Evolutionary conservation across 2,329 filamentous ascomycete genomes (phyloP), one percentile per base, ranked within the genome.

Genomic region (Alternaria ethzedia): DNA sequence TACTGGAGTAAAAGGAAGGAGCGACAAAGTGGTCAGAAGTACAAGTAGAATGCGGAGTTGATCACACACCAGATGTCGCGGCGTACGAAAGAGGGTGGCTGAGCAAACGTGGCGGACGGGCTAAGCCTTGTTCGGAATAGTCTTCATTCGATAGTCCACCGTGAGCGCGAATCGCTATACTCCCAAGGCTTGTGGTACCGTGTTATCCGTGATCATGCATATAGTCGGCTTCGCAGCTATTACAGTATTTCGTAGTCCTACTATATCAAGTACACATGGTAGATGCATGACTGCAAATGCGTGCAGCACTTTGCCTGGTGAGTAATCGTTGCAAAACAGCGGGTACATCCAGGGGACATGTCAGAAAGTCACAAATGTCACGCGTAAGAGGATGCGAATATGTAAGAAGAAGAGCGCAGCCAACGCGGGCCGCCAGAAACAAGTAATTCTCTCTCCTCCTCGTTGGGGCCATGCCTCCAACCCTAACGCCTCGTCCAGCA

Each of bases 401-500:
- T 47, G 21, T 61, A 32, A 51, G 15, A 57, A 63, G 47, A 61
- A 66, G 28, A 66, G 46, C 10, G 57, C 57, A 66, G 57, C 61
- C 54, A 54, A 20, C 3, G 23, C 47, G 17, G 57, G 61, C 57
- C 54, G 46, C 61, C 44, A 26, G 43, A 51, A 61, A 66, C 28
- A 36, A 61, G 50, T 45, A 63, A 44, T 45, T 32, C 26, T 26
- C 26, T 26, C 25, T 57, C 46, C 57, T 52, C 59, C 47, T 47
- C 10, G n/a, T 56, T 26, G 23, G 47, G 57, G 54, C 57, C 57
- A 60, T 56, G 54, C 57, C 62, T 52, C 54, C 54, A 43, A 25
- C 59, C 44, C 21, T 49, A 63, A 67, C 61, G 66, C 66, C 61
- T 57, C 64, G 36, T 55, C 47, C 54, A 64, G 58, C 65, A 43